Evolutionary conservation across 495 filamentous ascomycete genomes (phyloP), one percentile per base, ranked within the genome.

Genomic region (Podospora didyma): DNA sequence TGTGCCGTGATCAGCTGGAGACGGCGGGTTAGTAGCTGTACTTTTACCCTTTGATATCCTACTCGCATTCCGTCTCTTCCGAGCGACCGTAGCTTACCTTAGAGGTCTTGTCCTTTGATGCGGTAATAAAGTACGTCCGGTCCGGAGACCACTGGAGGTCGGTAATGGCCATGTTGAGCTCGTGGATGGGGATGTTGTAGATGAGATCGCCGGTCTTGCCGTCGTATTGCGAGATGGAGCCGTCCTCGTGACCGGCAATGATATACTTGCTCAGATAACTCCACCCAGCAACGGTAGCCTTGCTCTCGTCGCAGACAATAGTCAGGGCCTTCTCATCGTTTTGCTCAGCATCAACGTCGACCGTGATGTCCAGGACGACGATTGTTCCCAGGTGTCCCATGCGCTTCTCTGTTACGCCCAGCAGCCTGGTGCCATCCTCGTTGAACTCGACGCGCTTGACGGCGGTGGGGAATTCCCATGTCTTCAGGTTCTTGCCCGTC

Each of bases 391-490:
- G 75, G 70, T 89, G 89, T 53, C 94, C 94, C 86, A 93, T 95
- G 65, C 94, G 92, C 87, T 95, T 94, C 77, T 98, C 94, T 28
- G 94, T 98, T 60, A 98, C 91, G 41, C 90, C 92, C 57, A 98
- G 75, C 58, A 98, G 76, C 68, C 88, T 80, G 65, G 82, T 87
- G 63, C 92, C 94, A 76, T 98, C 94, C 56, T 94, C 88, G 62
- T 83, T 90, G 75, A 97, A 98, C 69, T 96, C 93, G 66, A 96
- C 92, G 57, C 94, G 82, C 83, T 97, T 97, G 62, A 98, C 90
- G 41, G 91, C 89, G 19, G 95, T 96, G 3, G 86, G 83, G 80
- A 97, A 97, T 19, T 98, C 90, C 94, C 94, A 98, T 47, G 86
- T 86, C 84, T 97, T 96, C 55, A 99, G 81, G 63, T 86, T 86